phyloP scores from a whole-genome alignment of 2,329 filamentous ascomycete species.

The Lithohypha guttulata region DNA sequence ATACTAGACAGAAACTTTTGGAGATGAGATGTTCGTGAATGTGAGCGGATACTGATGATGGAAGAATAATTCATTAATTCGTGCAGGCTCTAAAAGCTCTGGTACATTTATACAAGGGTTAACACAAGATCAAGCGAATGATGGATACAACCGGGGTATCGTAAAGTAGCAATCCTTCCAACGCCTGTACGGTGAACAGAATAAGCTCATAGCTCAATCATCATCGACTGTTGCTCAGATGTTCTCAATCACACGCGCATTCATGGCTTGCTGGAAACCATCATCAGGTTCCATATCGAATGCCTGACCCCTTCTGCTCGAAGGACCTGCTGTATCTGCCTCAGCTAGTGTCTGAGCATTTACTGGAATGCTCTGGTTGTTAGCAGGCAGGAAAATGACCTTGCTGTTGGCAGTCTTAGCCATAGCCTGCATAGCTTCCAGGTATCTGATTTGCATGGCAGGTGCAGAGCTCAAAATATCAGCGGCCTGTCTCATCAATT shows the following conservation, averaged over 20 bases:
- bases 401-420: constrained; percentile 84
- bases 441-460: constrained; percentile 96
- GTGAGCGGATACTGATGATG: too few relatives aligned
- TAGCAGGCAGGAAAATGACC: constrained; percentile 68
- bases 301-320: constrained; percentile 34
- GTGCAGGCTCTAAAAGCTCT: not conserved
- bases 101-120: not conserved
- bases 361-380: constrained; percentile 47
- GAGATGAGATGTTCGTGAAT: too few relatives aligned
- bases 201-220: not conserved
- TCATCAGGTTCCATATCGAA: constrained; percentile 34
- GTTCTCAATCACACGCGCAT: constrained; percentile 72
- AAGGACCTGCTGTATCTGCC: constrained; percentile 40
- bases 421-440: constrained; percentile 98
- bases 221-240: constrained; percentile 45
- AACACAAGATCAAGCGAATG: constrained; percentile 24
- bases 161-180: constrained; percentile 16
- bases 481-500: constrained; percentile 67
- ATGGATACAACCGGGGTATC: constrained; percentile 29
- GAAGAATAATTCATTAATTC: too few relatives aligned
- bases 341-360: constrained; percentile 39
- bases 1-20: too few relatives aligned
- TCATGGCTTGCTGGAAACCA: constrained; percentile 70
- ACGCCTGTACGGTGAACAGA: constrained; percentile 1
- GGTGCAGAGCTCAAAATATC: constrained; percentile 86